Conservation (phyloP, 371 early-diverging fungal genomes). For the Vairimorpha necatrix region DNA sequence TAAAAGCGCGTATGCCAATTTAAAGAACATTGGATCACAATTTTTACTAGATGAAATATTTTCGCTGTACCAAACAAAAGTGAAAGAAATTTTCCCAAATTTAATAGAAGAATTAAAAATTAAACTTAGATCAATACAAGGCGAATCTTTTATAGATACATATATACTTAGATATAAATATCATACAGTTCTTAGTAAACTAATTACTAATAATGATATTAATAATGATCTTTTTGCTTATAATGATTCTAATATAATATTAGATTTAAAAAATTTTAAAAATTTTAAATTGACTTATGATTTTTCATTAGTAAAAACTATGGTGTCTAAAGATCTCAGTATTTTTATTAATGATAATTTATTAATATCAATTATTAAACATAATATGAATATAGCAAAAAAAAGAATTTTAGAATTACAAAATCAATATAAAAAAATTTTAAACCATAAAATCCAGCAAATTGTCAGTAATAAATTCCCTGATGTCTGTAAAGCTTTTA, state of each 20-base stretch:
- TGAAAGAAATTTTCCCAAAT: slow-evolving; percentile 15
- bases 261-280: not conserved
- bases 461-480: not conserved
- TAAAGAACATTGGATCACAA: slow-evolving; percentile 14
- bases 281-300: not conserved
- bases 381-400: not conserved
- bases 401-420: not conserved
- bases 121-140: slow-evolving; percentile 1
- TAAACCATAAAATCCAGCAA: not conserved
- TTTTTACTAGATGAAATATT: slow-evolving; percentile 19
- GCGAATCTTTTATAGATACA: not conserved
- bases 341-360: slow-evolving; percentile 8
- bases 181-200: not conserved
- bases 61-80: slow-evolving; percentile 23
- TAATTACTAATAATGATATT: not conserved
- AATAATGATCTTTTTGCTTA: not conserved
- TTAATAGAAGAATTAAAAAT: slow-evolving; percentile 25
- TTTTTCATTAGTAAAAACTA: not conserved
- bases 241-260: not conserved
- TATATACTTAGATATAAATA: not conserved
- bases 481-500: not conserved
- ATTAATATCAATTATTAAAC: not conserved
- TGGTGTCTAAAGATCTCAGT: not conserved
- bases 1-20: slow-evolving; percentile 10
- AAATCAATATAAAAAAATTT: not conserved